Evolutionary conservation across 2,329 filamentous ascomycete species (phyloP).

Genomic region (Hirsutella rhossiliensis): DNA sequence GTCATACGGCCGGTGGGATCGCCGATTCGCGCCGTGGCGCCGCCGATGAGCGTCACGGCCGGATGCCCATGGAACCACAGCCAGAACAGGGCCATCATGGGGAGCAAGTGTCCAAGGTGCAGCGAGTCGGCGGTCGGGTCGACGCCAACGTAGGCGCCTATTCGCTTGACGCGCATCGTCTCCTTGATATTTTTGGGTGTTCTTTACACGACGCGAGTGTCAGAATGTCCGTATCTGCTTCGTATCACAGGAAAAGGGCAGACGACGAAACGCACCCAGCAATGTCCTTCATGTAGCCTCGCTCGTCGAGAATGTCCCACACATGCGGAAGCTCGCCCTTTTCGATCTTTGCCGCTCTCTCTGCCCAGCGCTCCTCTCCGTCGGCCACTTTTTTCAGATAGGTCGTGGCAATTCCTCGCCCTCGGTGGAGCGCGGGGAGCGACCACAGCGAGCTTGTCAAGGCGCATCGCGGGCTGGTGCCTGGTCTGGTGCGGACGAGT

Average conservation of each 20-base stretch:
- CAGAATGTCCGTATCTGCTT: neutral
- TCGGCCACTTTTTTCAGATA: conserved; percentile 29
- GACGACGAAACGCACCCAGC: conserved; percentile 45
- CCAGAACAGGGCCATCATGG: conserved; percentile 77
- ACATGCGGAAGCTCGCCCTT: conserved; percentile 39
- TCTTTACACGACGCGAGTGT: conserved; percentile 12
- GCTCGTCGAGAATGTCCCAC: conserved; percentile 55
- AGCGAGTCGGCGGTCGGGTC: conserved; percentile 72
- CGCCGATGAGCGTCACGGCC: conserved; percentile 56
- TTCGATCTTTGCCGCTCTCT: conserved; percentile 32
- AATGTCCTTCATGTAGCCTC: conserved; percentile 62
- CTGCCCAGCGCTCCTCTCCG: conserved; percentile 34
- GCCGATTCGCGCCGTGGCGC: conserved; percentile 66
- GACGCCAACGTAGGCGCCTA: conserved; percentile 69
- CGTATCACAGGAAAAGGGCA: neutral
- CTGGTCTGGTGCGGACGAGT: conserved; percentile 9
- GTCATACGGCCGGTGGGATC: conserved; percentile 63
- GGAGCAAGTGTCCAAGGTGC: conserved; percentile 69
- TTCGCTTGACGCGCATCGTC: conserved; percentile 51
- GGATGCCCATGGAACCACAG: conserved; percentile 66
- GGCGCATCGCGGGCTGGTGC: conserved; percentile 12
- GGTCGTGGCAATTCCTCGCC: conserved; percentile 26
- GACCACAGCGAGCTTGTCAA: conserved; percentile 8
- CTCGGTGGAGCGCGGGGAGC: conserved; percentile 11
- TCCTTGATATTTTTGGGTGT: conserved; percentile 43